phyloP scores from a whole-genome alignment of 148 eudicot genomes.

The Heliosperma pusillum region DNA sequence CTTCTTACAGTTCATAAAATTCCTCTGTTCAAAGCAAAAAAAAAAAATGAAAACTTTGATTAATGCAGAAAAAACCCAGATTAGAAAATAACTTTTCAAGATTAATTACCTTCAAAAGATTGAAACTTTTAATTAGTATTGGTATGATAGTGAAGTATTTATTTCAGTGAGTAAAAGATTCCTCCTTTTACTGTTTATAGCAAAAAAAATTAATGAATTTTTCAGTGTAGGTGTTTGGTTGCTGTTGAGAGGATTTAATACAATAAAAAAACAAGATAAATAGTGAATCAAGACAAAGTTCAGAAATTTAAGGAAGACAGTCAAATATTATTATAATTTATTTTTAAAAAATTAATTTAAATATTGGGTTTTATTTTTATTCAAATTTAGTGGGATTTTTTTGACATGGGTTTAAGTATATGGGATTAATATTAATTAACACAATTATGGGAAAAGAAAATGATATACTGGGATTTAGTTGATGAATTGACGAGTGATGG shows the following conservation, averaged over 20 bases:
- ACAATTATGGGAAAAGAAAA: background rate
- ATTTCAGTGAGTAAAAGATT: slow-evolving; percentile 9
- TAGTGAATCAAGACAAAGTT: slow-evolving; percentile 10
- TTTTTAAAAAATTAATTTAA: too few relatives aligned
- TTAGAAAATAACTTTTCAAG: background rate
- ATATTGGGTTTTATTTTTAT: background rate
- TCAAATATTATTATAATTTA: background rate
- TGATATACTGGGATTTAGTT: background rate
- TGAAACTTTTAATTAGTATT: slow-evolving; percentile 8
- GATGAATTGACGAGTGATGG: background rate
- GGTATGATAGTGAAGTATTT: slow-evolving; percentile 2
- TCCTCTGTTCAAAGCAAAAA: background rate
- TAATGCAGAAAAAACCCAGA: slow-evolving; percentile 1
- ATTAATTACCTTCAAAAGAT: background rate
- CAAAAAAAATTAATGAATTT: slow-evolving; percentile 19
- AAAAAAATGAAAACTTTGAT: background rate
- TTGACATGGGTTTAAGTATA: background rate
- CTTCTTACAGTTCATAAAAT: too few relatives aligned
- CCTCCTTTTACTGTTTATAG: background rate
- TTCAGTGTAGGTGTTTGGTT: slow-evolving; percentile 13
- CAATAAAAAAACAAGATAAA: background rate
- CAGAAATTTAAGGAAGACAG: slow-evolving; percentile 22
- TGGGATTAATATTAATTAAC: background rate
- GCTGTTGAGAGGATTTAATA: slow-evolving; percentile 4
- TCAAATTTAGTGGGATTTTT: background rate